Percentiles rank a stretch among this genome's conserved stretches.
Conservation (phyloP, 2,329 filamentous ascomycete genomes). For the Exophiala aquamarina region DNA sequence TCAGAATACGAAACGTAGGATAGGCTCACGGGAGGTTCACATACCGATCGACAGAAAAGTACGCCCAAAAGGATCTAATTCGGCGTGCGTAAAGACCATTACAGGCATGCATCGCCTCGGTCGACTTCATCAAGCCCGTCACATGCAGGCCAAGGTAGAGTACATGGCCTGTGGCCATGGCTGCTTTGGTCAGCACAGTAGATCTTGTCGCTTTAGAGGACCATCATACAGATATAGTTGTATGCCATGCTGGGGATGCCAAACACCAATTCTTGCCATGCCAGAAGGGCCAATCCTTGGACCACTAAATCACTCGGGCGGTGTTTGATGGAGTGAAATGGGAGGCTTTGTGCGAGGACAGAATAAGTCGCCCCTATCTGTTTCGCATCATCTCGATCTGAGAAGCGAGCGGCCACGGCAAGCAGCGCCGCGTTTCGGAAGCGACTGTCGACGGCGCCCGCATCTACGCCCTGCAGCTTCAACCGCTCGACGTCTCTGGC, state of each 20-base stretch:
- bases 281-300: neutral
- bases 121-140: neutral
- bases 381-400: neutral
- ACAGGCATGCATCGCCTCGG: neutral
- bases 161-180: neutral
- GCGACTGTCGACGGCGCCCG: neutral
- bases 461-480: neutral
- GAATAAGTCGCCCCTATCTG: neutral
- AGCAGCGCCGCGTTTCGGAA: neutral
- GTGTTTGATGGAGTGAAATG: neutral
- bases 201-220: neutral
- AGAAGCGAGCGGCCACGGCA: neutral
- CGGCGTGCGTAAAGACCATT: neutral
- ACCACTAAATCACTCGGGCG: neutral
- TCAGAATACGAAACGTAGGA: no score
- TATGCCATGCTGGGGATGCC: neutral
- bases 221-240: slow-evolving; percentile 1
- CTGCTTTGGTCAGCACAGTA: neutral
- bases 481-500: neutral
- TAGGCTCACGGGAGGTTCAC: neutral
- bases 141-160: neutral
- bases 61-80: slow-evolving; percentile 1
- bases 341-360: neutral
- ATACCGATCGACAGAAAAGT: slow-evolving; percentile 2
- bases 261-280: slow-evolving; percentile 2